Evolutionary conservation across 2,329 filamentous ascomycete genomes (phyloP).

Genomic region (Fusarium foetens): DNA sequence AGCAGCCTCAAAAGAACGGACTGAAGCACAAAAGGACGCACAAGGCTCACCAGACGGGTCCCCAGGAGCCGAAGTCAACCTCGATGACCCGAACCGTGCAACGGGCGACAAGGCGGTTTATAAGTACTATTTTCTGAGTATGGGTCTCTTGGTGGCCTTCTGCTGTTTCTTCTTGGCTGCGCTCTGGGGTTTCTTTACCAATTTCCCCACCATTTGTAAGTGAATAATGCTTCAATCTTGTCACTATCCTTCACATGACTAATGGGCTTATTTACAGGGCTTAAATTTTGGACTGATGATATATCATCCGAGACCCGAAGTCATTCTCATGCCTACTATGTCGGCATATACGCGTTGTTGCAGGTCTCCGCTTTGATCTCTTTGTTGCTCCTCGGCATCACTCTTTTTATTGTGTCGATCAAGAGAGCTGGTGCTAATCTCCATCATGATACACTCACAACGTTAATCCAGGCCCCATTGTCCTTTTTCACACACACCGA

Average conservation of each 20-base stretch:
- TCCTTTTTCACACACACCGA: slow-evolving; percentile 56
- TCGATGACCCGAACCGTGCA: slow-evolving; percentile 40
- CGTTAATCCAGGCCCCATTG: slow-evolving; percentile 52
- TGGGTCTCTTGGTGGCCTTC: slow-evolving; percentile 34
- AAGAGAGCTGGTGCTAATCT: slow-evolving; percentile 46
- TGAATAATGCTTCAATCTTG: background rate
- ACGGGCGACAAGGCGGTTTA: slow-evolving; percentile 49
- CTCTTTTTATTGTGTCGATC: slow-evolving; percentile 41
- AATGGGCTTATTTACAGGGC: slow-evolving; percentile 36
- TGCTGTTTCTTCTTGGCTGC: slow-evolving; percentile 43
- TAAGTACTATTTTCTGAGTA: slow-evolving; percentile 47
- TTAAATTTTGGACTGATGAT: slow-evolving; percentile 54
- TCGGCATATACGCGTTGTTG: slow-evolving; percentile 47
- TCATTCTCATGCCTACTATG: slow-evolving; percentile 41
- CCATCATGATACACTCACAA: slow-evolving; percentile 48
- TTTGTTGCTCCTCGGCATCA: slow-evolving; percentile 25
- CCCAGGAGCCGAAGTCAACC: background rate
- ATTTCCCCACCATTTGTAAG: slow-evolving; percentile 13
- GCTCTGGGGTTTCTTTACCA: slow-evolving; percentile 48
- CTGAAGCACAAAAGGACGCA: slow-evolving; percentile 13
- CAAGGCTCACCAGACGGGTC: background rate
- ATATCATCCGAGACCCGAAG: slow-evolving; percentile 14
- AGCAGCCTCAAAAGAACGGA: background rate
- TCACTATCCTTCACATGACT: background rate
- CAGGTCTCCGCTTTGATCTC: slow-evolving; percentile 27